Conservation (phyloP, 371 early-diverging fungal species). For the Batkoa obscura region DNA sequence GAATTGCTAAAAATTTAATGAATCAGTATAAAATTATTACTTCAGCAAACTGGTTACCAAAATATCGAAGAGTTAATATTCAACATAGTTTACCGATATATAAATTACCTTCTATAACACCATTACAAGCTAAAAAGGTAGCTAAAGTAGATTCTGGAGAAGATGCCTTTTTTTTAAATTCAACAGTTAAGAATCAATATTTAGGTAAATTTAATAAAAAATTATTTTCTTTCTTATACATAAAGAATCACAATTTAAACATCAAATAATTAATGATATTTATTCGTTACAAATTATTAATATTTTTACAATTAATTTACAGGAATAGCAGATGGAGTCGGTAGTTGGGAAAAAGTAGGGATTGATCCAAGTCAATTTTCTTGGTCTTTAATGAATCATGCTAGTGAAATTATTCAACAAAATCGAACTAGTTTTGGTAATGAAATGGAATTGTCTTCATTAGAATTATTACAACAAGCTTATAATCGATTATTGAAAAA, state of each 20-base stretch:
- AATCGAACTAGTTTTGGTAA: slow-evolving; percentile 14
- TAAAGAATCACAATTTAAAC: no score
- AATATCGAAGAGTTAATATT: slow-evolving; percentile 1
- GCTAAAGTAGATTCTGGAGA: slow-evolving; percentile 47
- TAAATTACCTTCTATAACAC: background rate
- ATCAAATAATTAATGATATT: no score
- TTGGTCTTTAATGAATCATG: slow-evolving; percentile 32
- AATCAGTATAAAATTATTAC: background rate
- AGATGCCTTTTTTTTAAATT: slow-evolving; percentile 32
- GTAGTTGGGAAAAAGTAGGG: slow-evolving; percentile 6
- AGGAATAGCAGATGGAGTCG: slow-evolving; percentile 4
- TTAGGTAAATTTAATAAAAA: background rate
- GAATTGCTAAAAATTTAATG: no score
- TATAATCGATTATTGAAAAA: slow-evolving; percentile 13
- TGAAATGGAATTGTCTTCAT: slow-evolving; percentile 11
- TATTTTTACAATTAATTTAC: no score
- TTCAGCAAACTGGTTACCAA: slow-evolving; percentile 4
- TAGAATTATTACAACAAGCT: slow-evolving; percentile 30
- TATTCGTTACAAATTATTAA: no score
- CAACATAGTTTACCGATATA: background rate
- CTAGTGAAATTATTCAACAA: slow-evolving; percentile 25
- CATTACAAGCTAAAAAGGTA: background rate
- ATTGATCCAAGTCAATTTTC: slow-evolving; percentile 1
- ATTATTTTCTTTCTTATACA: no score
- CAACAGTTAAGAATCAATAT: background rate